Conservation (phyloP, 2,329 filamentous ascomycete genomes). For the Ascomycota sp. region DNA sequence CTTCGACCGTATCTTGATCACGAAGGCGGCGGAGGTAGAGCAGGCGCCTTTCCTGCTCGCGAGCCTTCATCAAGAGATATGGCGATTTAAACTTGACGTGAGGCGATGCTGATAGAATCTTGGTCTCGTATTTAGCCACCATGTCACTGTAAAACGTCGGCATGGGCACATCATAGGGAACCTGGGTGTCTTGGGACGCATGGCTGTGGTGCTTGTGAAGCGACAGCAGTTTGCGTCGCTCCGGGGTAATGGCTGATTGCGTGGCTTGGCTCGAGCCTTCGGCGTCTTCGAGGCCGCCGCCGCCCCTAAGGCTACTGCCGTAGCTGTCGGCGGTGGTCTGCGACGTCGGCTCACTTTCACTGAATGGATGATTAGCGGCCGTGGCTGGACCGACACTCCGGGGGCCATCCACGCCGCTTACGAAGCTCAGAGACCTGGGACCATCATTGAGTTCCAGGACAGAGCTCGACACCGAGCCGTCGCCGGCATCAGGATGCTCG, state of each 20-base stretch:
- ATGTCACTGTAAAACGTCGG: conserved; percentile 90
- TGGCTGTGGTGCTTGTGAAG: conserved; percentile 24
- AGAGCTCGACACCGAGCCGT: conserved; percentile 20
- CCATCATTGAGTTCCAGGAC: conserved; percentile 20
- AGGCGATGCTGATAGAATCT: conserved; percentile 82
- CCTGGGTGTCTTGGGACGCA: conserved; percentile 28
- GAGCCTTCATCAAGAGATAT: conserved; percentile 76
- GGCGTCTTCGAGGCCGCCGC: conserved; percentile 8
- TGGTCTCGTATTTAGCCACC: conserved; percentile 81
- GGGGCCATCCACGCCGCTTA: conserved; percentile 8
- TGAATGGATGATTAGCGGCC: conserved; percentile 15
- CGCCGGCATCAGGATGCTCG: conserved; percentile 47
- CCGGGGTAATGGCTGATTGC: conserved; percentile 4
- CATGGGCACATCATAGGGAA: conserved; percentile 62
- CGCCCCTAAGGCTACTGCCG: conserved; percentile 7
- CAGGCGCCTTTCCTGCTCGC: conserved; percentile 73
- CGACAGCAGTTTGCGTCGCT: conserved; percentile 11
- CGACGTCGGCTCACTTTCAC: conserved; percentile 16
- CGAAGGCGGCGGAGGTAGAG: conserved; percentile 65
- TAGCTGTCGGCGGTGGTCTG: conserved; percentile 12
- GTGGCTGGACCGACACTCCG: conserved; percentile 12
- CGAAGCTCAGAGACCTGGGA: conserved; percentile 12
- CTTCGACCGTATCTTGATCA: conserved; percentile 48
- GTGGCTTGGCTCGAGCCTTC: conserved; percentile 8
- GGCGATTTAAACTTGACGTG: conserved; percentile 93